Evolutionary conservation across 805 yeast genomes (phyloP), one percentile per base, ranked within the genome.

Genomic region (Candida awuae): DNA sequence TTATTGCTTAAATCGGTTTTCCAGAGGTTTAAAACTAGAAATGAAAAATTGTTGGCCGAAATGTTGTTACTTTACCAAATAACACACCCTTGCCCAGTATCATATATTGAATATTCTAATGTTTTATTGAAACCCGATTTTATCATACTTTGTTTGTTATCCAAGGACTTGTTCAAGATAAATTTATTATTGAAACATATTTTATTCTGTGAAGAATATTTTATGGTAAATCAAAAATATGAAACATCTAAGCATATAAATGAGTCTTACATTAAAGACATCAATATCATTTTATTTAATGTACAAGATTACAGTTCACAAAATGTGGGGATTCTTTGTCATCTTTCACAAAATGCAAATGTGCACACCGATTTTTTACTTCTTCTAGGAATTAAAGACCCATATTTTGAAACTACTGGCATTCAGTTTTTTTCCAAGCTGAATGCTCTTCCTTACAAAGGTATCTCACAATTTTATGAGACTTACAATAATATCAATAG

Each of bases 81-180:
- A n/a, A n/a, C n/a, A n/a, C n/a, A n/a, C n/a, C n/a, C n/a, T n/a
- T n/a, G n/a, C n/a, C n/a, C n/a, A n/a, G n/a, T n/a, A n/a, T n/a
- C n/a, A n/a, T n/a, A n/a, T n/a, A n/a, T n/a, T n/a, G n/a, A n/a
- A n/a, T n/a, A n/a, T n/a, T n/a, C n/a, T n/a, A n/a, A n/a, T n/a
- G n/a, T n/a, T n/a, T n/a, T n/a, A n/a, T 46, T 67, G 0, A 70
- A 73, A 0, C 69, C 72, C 0, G 34, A 63, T 1, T 38, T 73
- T 3, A 44, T 62, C 0, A 67, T 68, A 39, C 44, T 55, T 4
- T 46, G 70, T 2, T 47, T 71, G 6, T 61, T 73, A 29, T 55
- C 66, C 4, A 53, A 61, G 14, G 67, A 70, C 43, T 70, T 81
- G 7, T 43, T 68, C 2, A 44, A 71, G 4, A 53, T 70, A 2